phyloP scores from a whole-genome alignment of 192 early-diverging fungal species.

The Gaertneriomyces semiglobifer region DNA sequence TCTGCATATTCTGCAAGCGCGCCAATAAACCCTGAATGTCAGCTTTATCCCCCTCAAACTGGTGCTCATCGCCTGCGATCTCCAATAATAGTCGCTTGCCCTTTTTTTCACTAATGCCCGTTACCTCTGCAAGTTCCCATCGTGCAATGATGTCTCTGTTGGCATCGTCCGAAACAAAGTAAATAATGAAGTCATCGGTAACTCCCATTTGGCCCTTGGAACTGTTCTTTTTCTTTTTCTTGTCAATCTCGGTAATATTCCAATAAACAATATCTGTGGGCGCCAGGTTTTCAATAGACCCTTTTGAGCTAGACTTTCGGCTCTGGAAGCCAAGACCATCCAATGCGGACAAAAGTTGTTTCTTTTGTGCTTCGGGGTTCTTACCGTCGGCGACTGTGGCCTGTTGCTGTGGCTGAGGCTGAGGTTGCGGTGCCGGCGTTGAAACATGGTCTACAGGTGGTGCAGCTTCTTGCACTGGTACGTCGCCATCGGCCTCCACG shows the following conservation, averaged over 20 bases:
- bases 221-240: conserved; percentile 59
- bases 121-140: conserved; percentile 39
- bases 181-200: conserved; percentile 43
- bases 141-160: conserved; percentile 34
- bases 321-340: conserved; percentile 38
- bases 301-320: conserved; percentile 16
- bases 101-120: conserved; percentile 47
- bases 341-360: conserved; percentile 39
- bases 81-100: conserved; percentile 48
- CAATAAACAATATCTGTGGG: conserved; percentile 35
- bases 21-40: conserved; percentile 36
- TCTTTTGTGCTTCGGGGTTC: conserved; percentile 41
- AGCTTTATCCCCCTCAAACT: conserved; percentile 53
- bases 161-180: conserved; percentile 38
- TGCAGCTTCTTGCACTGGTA: not conserved
- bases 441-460: not conserved
- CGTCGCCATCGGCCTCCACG: conserved; percentile 47
- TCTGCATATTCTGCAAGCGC: conserved; percentile 35
- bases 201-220: conserved; percentile 44
- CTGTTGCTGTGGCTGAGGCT: not conserved
- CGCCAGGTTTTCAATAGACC: conserved; percentile 32
- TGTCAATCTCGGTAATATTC: conserved; percentile 41
- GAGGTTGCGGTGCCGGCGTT: not conserved
- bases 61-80: conserved; percentile 37
- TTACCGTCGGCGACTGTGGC: not conserved